These are phyloP conservation scores for Plasmodium coatneyi DNA, from an alignment of 169 alveolate species.

Conservation along the genomic window DNA sequence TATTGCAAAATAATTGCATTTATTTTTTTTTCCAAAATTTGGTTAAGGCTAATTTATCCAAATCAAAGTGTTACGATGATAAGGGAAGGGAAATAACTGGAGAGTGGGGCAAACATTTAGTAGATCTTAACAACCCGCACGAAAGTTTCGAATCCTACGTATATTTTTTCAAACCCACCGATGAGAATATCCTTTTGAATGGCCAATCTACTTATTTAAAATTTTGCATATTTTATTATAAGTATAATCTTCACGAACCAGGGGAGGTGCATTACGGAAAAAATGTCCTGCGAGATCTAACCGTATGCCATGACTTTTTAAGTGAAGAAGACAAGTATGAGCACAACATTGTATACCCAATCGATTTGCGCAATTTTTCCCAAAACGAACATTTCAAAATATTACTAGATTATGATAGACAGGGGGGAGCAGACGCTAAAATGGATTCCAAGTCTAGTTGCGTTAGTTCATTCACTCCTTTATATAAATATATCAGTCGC, in stretches of 20 bases:
- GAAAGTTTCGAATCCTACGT: slow-evolving; percentile 46
- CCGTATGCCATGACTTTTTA: neutral
- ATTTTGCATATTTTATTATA: slow-evolving; percentile 45
- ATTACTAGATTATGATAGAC: slow-evolving; percentile 8
- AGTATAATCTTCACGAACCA: slow-evolving; percentile 51
- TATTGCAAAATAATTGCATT: slow-evolving; percentile 37
- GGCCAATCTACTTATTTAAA: slow-evolving; percentile 21
- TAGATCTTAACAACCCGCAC: neutral
- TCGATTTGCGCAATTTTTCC: slow-evolving; percentile 38
- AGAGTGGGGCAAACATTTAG: slow-evolving; percentile 42
- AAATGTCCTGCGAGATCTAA: slow-evolving; percentile 40
- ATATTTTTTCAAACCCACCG: slow-evolving; percentile 26
- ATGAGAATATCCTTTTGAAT: neutral
- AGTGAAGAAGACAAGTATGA: slow-evolving; percentile 25
- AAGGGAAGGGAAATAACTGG: slow-evolving; percentile 36
- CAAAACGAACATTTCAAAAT: slow-evolving; percentile 25
- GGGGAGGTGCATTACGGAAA: slow-evolving; percentile 40
- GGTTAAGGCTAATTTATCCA: slow-evolving; percentile 23
- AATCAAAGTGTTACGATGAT: slow-evolving; percentile 45
- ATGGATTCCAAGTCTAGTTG: neutral
- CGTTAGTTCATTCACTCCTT: neutral
- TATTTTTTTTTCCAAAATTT: slow-evolving; percentile 50
- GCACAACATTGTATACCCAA: slow-evolving; percentile 3
- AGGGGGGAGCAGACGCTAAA: neutral
- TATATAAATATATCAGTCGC: slow-evolving; percentile 57